These are phyloP conservation scores for Salix udensis DNA, from an alignment of 345 rosid species.

Conservation along the genomic window DNA sequence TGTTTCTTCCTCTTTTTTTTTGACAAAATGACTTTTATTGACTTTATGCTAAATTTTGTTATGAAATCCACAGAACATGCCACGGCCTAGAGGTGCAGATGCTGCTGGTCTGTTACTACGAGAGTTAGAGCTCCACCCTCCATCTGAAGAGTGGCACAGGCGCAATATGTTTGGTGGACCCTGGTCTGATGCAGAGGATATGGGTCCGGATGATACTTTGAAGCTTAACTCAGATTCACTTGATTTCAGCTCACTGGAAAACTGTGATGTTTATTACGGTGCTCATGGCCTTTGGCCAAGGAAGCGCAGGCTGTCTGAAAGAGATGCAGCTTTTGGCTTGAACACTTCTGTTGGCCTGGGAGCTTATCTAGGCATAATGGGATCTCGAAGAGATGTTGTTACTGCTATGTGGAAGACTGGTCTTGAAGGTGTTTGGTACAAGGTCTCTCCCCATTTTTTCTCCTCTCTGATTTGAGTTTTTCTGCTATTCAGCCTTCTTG, in stretches of 20 bases:
- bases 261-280: constrained; percentile 52
- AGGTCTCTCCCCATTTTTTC: constrained; percentile 37
- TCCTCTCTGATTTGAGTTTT: background rate
- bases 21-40: background rate
- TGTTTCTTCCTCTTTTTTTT: background rate
- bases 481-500: background rate
- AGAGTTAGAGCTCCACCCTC: constrained; percentile 95
- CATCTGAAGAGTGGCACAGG: constrained; percentile 99
- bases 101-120: constrained; percentile 96
- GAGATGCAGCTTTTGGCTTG: constrained; percentile 98
- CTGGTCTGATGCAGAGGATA: constrained; percentile 81
- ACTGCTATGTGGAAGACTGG: constrained; percentile 96
- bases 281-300: constrained; percentile 83
- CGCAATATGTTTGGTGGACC: constrained; percentile 96
- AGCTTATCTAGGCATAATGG: constrained; percentile 97
- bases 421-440: constrained; percentile 93
- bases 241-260: constrained; percentile 39
- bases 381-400: constrained; percentile 95
- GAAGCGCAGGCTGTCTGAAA: constrained; percentile 93
- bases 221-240: constrained; percentile 40
- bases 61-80: constrained; percentile 73
- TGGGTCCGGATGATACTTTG: constrained; percentile 46
- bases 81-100: constrained; percentile 98
- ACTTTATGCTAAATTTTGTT: background rate
- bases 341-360: constrained; percentile 90